phyloP scores from a whole-genome alignment of 306 rosid genomes.

The Begonia loranthoides region DNA sequence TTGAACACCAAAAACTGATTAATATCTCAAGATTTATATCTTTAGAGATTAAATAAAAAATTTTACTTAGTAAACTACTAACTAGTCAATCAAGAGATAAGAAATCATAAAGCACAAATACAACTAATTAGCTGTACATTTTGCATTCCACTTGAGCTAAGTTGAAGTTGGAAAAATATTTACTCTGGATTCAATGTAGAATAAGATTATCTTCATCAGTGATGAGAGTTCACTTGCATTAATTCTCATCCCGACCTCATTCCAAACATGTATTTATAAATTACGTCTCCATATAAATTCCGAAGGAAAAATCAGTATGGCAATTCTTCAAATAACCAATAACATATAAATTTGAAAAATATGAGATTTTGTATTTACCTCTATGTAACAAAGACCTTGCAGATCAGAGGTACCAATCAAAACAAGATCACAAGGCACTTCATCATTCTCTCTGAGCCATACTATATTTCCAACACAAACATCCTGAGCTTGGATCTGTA shows the following conservation, averaged over 20 bases:
- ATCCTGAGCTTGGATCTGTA: constrained; percentile 89
- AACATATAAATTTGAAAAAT: not conserved
- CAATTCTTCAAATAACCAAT: not conserved
- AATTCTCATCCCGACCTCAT: too few species aligned
- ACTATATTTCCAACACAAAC: constrained; percentile 76
- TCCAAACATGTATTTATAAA: too few species aligned
- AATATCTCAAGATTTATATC: too few species aligned
- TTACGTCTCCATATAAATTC: too few species aligned
- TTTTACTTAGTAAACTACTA: not conserved
- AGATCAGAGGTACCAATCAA: constrained; percentile 90
- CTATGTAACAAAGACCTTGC: constrained; percentile 85
- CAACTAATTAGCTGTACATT: too few species aligned
- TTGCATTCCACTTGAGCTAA: too few species aligned
- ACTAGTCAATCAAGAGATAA: not conserved
- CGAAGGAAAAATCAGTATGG: too few species aligned
- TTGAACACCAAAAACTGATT: too few species aligned
- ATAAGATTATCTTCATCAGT: not conserved
- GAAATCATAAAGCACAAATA: too few species aligned
- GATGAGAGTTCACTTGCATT: not conserved
- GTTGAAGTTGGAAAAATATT: too few species aligned
- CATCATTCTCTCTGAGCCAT: constrained; percentile 98
- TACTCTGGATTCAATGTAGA: too few species aligned
- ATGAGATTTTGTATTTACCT: constrained; percentile 33
- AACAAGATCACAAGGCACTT: constrained; percentile 96
- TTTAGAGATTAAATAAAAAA: too few species aligned